Percentiles rank a stretch among this genome's conserved stretches.
These are phyloP conservation scores for Conticribra weissflogii DNA, from an alignment of 108 stramenopile species.

Conservation along the genomic window DNA sequence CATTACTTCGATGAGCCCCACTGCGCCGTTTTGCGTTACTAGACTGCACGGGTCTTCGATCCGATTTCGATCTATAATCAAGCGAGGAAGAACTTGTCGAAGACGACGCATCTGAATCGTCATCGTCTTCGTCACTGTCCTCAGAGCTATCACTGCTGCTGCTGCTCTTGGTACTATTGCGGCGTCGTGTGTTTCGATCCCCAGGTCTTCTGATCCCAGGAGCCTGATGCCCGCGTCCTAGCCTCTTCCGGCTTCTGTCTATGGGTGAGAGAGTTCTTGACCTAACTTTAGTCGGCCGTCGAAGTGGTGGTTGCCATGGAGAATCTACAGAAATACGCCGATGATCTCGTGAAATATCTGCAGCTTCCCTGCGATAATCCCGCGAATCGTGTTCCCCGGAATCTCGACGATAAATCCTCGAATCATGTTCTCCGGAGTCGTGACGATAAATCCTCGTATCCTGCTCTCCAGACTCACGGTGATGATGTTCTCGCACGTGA, in stretches of 20 bases:
- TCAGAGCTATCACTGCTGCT: background rate
- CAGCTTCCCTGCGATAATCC: too few species aligned
- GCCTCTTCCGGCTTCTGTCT: background rate
- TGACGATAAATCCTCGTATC: too few species aligned
- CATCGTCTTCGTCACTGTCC: background rate
- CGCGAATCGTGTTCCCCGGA: too few species aligned
- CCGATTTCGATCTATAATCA: background rate
- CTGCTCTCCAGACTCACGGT: too few species aligned
- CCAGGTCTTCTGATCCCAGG: background rate
- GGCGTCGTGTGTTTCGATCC: background rate
- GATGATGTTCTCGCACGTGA: background rate
- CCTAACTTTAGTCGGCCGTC: background rate
- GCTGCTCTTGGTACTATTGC: background rate
- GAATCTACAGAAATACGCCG: too few species aligned
- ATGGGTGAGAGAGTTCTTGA: conserved; percentile 9
- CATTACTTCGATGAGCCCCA: background rate
- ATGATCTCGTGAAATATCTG: too few species aligned
- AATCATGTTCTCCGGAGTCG: too few species aligned
- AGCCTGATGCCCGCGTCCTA: background rate
- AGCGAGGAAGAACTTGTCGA: conserved; percentile 2
- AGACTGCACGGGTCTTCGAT: background rate
- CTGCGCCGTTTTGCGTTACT: background rate
- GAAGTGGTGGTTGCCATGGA: background rate
- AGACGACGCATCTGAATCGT: background rate
- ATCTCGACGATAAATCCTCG: too few species aligned